Evolutionary conservation across 345 rosid genomes (phyloP), one percentile per base, ranked within the genome.

Genomic region (Heritiera littoralis): DNA sequence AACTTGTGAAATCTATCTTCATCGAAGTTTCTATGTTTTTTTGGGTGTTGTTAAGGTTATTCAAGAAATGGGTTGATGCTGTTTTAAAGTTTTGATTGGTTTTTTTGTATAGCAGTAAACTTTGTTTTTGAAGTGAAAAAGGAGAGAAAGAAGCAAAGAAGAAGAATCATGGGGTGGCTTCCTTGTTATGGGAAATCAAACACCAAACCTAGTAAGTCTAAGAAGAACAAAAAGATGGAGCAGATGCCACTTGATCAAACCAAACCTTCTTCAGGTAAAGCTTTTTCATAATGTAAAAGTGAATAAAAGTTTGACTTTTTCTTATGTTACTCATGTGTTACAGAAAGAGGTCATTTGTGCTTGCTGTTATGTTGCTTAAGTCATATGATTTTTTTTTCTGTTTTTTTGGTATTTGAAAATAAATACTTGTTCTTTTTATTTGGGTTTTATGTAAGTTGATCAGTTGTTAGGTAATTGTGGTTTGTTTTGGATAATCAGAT

Each of bases 121-220:
- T 4, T 68, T 49, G 1, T 49, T 49, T 49, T 49, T 49, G 15
- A 49, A 49, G 54, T 49, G 32, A 20, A 45, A 46, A 49, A 45
- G 46, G 52, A 11, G 12, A n/a, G 28, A 41, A 41, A 66, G 51
- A 41, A 41, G 30, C 51, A 18, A 66, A n/a, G 73, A 66, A 66
- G 73, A 28, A 49, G 54, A 49, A 49, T 49, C 83, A 90, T 92
- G 97, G 86, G 92, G 48, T 92, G 97, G 94, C 80, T 92, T 75
- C 92, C 90, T 6, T 92, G 97, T 78, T 89, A 89, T 79, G 97
- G 97, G 20, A 82, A 84, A 68, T 84, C 93, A n/a, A 85, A 75
- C 11, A 86, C 79, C 38, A 85, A 54, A 74, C 75, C 82, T 30
- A 40, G 41, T 41, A 87, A 83, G 72, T 45, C 80, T 20, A 83